Evolutionary conservation across 148 eudicot genomes (phyloP), one percentile per base, ranked within the genome.

Genomic region (Limonium bicolor): DNA sequence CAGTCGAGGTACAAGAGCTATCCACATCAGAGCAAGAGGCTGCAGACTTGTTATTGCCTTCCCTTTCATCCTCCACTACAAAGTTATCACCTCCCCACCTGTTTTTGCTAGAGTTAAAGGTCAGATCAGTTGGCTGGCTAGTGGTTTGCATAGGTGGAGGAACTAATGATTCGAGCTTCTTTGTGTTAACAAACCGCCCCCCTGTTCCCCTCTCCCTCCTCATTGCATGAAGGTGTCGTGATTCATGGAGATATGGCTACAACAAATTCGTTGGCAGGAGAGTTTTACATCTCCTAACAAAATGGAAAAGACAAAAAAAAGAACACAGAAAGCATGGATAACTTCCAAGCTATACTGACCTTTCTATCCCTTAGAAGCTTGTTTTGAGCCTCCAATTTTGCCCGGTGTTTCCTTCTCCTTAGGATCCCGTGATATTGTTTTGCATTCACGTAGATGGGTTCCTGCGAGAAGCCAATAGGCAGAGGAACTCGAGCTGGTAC

Each of bases 181-280:
- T 50, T 59, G 80, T 80, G 65, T 84, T 83, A 0, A 81, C 79
- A 60, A 88, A 88, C 52, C 97, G 97, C 7, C 97, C 97, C 28
- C 97, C 97, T 6, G 83, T 50, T 2, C 79, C 92, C 46, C 97
- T 80, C 40, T 61, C 72, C 71, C 97, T 80, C 63, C 84, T 77
- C 55, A 88, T 28, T 44, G 97, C 97, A 55, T 88, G 97, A 60
- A 83, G 94, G 57, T 88, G 97, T 2, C 97, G 76, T 27, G 97
- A 88, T 50, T 88, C 97, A 8, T 88, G 97, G 53, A 88, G 84
- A 69, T 88, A 88, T 27, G 97, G 97, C 97, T 88, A 60, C 47
- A 56, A 13, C 27, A 46, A 24, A 11, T 2, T 29, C 33, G 33
- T n/a, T 1, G 12, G 7, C 12, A 8, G 10, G 12, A 29, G 33